Conservation (phyloP, 805 yeast genomes). For the Barnettozyma botsteinii region DNA sequence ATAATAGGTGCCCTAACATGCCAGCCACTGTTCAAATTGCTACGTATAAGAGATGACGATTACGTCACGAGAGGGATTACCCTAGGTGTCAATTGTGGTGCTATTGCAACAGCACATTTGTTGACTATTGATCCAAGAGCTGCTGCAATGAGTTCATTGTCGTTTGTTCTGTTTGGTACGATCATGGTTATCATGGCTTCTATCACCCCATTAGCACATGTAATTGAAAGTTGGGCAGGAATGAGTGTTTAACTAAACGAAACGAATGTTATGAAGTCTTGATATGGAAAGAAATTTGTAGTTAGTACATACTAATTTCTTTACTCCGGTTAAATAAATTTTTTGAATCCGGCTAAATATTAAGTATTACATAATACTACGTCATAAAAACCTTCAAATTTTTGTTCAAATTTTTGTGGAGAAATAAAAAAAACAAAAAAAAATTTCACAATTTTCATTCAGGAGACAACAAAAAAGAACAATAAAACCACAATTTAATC, state of each 20-base stretch:
- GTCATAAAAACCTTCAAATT: too few species aligned
- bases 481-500: too few species aligned
- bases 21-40: conserved; percentile 37
- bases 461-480: too few species aligned
- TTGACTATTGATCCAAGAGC: conserved; percentile 69
- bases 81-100: conserved; percentile 74
- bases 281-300: too few species aligned
- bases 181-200: conserved; percentile 65
- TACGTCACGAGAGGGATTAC: conserved; percentile 73
- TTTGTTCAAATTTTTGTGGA: too few species aligned
- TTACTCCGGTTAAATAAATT: not conserved
- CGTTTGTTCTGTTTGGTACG: conserved; percentile 70
- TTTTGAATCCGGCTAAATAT: too few species aligned
- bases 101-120: conserved; percentile 75
- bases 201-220: conserved; percentile 46
- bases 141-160: conserved; percentile 68
- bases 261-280: too few species aligned
- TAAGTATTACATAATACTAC: not conserved
- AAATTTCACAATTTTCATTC: too few species aligned
- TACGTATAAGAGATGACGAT: conserved; percentile 54
- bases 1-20: conserved; percentile 67
- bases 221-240: conserved; percentile 44
- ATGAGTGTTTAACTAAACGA: conserved; percentile 6
- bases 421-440: too few species aligned
- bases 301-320: too few species aligned